A percentile compares a stretch with the other conserved stretches of the same genome.
Evolutionary conservation across 1,284 basidiomycete species (phyloP).

Genomic region (Fomitopsis schrenkii): DNA sequence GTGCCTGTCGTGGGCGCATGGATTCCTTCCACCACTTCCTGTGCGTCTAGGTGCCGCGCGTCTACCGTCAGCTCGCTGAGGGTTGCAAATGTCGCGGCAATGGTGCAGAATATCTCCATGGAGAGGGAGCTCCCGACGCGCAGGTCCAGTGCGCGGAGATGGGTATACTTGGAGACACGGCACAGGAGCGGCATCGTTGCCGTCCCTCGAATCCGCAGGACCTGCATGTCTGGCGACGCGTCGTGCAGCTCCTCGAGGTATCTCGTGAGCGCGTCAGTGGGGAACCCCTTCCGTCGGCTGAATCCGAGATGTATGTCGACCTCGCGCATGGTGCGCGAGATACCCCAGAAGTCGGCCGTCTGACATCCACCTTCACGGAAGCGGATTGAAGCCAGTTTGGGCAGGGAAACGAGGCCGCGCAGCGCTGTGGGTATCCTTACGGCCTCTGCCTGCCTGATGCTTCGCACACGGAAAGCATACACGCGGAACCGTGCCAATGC

Average conservation of each 20-base stretch:
- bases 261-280: background rate
- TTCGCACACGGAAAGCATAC: slow-evolving; percentile 45
- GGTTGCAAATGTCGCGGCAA: slow-evolving; percentile 35
- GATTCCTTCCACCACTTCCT: background rate
- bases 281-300: background rate
- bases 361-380: slow-evolving; percentile 3
- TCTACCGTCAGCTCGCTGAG: slow-evolving; percentile 47
- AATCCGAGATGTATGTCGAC: slow-evolving; percentile 4
- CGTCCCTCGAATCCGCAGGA: slow-evolving; percentile 44
- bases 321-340: slow-evolving; percentile 2
- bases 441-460: slow-evolving; percentile 26
- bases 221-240: slow-evolving; percentile 27
- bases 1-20: background rate
- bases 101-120: slow-evolving; percentile 34
- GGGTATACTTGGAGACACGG: slow-evolving; percentile 33
- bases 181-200: slow-evolving; percentile 33
- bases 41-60: slow-evolving; percentile 36
- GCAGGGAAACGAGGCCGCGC: slow-evolving; percentile 10
- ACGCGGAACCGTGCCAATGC: slow-evolving; percentile 30
- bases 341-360: background rate
- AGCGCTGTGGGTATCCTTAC: slow-evolving; percentile 7
- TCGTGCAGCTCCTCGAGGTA: slow-evolving; percentile 9
- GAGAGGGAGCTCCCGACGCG: slow-evolving; percentile 39
- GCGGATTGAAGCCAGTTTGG: slow-evolving; percentile 15
- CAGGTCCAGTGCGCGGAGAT: slow-evolving; percentile 40